Evolutionary conservation across 371 early-diverging fungal genomes (phyloP), one percentile per base, ranked within the genome.

Genomic region (Mortierella sp.): DNA sequence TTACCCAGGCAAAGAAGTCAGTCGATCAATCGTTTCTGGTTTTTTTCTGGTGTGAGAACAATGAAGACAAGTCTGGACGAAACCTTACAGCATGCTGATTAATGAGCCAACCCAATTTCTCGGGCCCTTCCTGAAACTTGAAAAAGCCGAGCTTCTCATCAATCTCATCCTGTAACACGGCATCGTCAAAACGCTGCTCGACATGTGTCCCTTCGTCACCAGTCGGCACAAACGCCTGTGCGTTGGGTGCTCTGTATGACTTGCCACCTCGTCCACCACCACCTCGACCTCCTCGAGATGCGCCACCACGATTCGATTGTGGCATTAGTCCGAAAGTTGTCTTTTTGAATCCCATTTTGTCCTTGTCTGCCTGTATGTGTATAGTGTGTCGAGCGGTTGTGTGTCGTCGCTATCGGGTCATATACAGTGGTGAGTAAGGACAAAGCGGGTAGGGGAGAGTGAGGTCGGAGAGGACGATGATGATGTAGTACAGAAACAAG

Each of bases 91-190:
- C 91, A 73, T 97, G 96, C 93, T 98, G 97, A 88, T 99, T 99
- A 45, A 98, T 93, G 65, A 99, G 90, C 99, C 99, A 99, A 1
- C 99, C 99, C 24, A 98, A 88, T 47, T 92, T 92, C 60, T 91
- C 91, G 24, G 95, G 94, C 0, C 97, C 97, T 65, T 96, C 96
- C 34, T 93, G 92, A 84, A 94, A 95, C 72, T 94, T 89, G 19
- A 88, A 84, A 80, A 97, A 98, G 13, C 98, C 97, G 82, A 99
- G 92, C 73, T 91, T 91, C n/a, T 88, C 89, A 81, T 98, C 97
- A 54, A 98, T 84, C 75, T 89, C 93, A 84, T 95, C 91, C 28
- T 84, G 86, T 28, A 82, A 31, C n/a, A 78, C 75, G 42, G 75
- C 82, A 73, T 86, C 86, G 14, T 86, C 86, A 58, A 86, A 86